phyloP scores from a whole-genome alignment of 768 basidiomycete genomes.

The Leccinum longicurvipes region DNA sequence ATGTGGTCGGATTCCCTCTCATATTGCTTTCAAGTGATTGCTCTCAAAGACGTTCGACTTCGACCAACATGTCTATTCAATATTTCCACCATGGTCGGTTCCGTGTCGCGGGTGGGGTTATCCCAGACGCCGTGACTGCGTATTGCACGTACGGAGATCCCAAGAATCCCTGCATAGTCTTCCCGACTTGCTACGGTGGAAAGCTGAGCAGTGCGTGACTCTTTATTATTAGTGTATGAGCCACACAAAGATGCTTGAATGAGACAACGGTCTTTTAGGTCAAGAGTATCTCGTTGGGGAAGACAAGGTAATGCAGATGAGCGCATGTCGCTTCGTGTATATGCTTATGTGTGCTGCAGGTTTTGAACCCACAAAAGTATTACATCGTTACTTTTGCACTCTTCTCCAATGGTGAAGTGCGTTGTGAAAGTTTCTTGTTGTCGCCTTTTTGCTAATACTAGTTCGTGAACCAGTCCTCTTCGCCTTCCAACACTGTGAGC shows the following conservation, averaged over 20 bases:
- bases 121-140: conserved; percentile 58
- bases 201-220: conserved; percentile 45
- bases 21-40: not conserved
- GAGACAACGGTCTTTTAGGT: conserved; percentile 32
- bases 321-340: not conserved
- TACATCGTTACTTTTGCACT: conserved; percentile 56
- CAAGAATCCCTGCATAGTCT: conserved; percentile 54
- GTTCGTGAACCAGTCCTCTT: conserved; percentile 45
- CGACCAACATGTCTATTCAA: conserved; percentile 32
- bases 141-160: conserved; percentile 55
- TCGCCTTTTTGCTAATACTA: not conserved
- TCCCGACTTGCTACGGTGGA: conserved; percentile 57
- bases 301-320: conserved; percentile 38
- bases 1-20: not conserved
- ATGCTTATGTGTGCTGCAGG: conserved; percentile 27
- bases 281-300: conserved; percentile 51
- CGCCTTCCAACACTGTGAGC: conserved; percentile 50
- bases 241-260: not conserved
- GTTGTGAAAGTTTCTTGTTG: conserved; percentile 1
- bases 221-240: not conserved
- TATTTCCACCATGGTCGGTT: conserved; percentile 56
- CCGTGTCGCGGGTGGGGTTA: conserved; percentile 47
- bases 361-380: conserved; percentile 48
- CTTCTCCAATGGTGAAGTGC: conserved; percentile 59
- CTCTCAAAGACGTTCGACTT: not conserved